Evolutionary conservation across 306 rosid species (phyloP), one percentile per base, ranked within the genome.

Genomic region (Leucaena leucocephala): DNA sequence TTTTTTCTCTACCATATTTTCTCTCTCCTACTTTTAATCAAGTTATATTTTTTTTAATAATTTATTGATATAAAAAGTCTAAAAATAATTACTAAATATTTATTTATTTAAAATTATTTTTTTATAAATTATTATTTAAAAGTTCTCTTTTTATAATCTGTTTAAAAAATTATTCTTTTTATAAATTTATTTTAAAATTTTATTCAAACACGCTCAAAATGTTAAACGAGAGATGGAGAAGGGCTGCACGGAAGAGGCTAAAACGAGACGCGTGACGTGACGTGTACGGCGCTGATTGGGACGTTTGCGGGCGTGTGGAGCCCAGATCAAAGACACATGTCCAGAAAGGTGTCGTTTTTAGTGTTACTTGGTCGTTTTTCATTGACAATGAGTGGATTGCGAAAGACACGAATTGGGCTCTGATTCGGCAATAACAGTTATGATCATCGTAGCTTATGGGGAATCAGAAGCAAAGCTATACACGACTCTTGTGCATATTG

Each of bases 251-350:
- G 71, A 66, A 39, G 16, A 3, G 2, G 42, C 11, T 13, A 11
- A 9, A 16, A 43, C 21, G 59, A 48, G 64, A 76, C 77, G 52
- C 74, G 77, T 84, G 81, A 83, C 4, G 17, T 1, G 58, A 83
- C 4, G 17, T 1, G 58, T n/a, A 6, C 11, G 65, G 61, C 67
- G 58, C 0, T 21, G 5, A 6, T 78, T 74, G 68, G 80, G 16
- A 14, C 34, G 6, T 62, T 7, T 59, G 55, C 17, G 72, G 22
- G 54, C 33, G 35, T 54, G 19, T 59, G 19, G 62, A 62, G 58
- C 21, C 21, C 21, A 72, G 49, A 55, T 27, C 3, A 78, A 17
- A 38, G 81, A 78, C 85, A 78, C 81, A 21, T 78, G 83, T 54
- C 62, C 1, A 43, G 11, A 6, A 27, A 15, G 27, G 27, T 63